Evolutionary conservation across 371 early-diverging fungal species (phyloP).

Genomic region (Syncephalastrum monosporum): DNA sequence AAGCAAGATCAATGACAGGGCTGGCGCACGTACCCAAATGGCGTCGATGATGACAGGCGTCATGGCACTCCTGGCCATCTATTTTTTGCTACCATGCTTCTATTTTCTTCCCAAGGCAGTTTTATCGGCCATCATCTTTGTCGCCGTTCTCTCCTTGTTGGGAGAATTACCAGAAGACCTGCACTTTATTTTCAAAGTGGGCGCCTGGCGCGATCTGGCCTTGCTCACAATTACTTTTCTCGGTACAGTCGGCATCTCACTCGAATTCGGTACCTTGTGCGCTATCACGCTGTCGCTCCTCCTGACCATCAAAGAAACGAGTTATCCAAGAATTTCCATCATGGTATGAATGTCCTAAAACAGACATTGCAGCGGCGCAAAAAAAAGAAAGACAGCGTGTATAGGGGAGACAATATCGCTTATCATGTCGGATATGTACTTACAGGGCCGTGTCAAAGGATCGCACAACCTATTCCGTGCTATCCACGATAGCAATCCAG

Average conservation of each 20-base stretch:
- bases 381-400: constrained; percentile 4
- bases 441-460: constrained; percentile 46
- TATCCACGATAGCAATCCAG: constrained; percentile 58
- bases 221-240: constrained; percentile 80
- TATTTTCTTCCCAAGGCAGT: constrained; percentile 87
- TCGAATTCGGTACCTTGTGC: constrained; percentile 89
- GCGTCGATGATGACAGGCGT: constrained; percentile 78
- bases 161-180: constrained; percentile 80
- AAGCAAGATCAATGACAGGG: constrained; percentile 86
- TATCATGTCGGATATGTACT: neutral
- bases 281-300: constrained; percentile 84
- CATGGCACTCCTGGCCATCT: constrained; percentile 74
- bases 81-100: constrained; percentile 79
- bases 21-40: constrained; percentile 88
- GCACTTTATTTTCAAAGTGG: constrained; percentile 75
- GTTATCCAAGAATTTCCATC: constrained; percentile 78
- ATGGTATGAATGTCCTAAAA: constrained; percentile 46
- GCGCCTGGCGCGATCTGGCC: constrained; percentile 85
- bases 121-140: constrained; percentile 81
- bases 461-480: constrained; percentile 46
- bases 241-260: constrained; percentile 79
- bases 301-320: constrained; percentile 88
- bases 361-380: no score
- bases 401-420: constrained; percentile 1
- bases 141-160: constrained; percentile 82